phyloP scores from a whole-genome alignment of 257 asterid species.

The Solanum ossicruentum region DNA sequence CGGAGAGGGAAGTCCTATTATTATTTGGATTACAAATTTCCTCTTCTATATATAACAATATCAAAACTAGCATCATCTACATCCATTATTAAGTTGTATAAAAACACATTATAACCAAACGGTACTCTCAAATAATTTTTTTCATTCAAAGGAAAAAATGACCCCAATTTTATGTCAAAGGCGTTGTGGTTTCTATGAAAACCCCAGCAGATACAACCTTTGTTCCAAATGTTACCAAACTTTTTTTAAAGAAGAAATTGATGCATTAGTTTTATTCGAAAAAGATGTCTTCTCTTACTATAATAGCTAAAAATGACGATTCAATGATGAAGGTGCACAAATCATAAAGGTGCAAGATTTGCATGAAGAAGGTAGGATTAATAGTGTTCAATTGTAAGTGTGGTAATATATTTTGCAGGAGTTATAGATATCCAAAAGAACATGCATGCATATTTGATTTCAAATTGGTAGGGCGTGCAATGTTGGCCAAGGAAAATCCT shows the following conservation, averaged over 20 bases:
- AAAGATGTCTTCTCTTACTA: background rate
- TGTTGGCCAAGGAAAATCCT: conserved; percentile 16
- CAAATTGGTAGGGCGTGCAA: conserved; percentile 6
- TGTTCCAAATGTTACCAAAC: background rate
- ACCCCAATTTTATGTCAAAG: background rate
- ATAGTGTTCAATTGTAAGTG: conserved; percentile 18
- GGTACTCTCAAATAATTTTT: too few relatives aligned
- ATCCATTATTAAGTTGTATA: background rate
- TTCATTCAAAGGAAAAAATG: too few relatives aligned
- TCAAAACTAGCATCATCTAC: too few relatives aligned
- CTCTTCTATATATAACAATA: too few relatives aligned
- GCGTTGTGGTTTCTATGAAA: background rate
- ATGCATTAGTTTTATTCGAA: background rate
- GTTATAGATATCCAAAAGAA: conserved; percentile 17
- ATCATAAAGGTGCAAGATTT: conserved; percentile 6
- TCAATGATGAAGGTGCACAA: background rate
- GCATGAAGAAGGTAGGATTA: conserved; percentile 15
- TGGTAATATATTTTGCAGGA: conserved; percentile 10
- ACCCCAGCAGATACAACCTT: background rate
- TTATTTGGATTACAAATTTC: too few relatives aligned
- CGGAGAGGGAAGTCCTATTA: too few relatives aligned
- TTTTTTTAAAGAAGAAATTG: background rate
- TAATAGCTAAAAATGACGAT: background rate
- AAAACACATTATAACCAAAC: background rate
- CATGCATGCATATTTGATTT: conserved; percentile 19